Evolutionary conservation across 1,284 basidiomycete genomes (phyloP), one percentile per base, ranked within the genome.

Genomic region (Boletus hoseneyae): DNA sequence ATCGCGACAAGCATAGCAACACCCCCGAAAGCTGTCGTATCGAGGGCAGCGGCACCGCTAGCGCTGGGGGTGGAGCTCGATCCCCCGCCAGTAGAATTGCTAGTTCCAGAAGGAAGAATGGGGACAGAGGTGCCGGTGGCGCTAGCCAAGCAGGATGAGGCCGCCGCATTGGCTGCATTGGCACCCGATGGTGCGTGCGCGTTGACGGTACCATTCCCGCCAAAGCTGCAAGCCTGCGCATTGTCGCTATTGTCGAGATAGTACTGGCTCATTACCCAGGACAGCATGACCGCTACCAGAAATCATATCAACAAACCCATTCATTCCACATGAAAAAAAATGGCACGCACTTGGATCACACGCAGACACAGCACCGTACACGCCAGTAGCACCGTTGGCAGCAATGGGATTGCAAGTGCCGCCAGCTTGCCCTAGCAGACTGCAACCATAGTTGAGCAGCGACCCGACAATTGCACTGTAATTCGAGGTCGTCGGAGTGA

Each of bases 121-220:
- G 87, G 87, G 5, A 82, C 81, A 65, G 85, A 87, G 0, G 85
- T 84, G 15, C 86, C 81, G 13, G 75, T 70, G 8, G 87, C 83
- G 58, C 78, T 82, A 12, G 85, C 67, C 33, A 93, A 67, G 67
- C 93, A 95, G 8, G 84, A 82, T 44, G 73, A 75, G 30, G 83
- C 87, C 32, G 80, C 89, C 33, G 78, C 69, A 52, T 77, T 75
- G 16, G 83, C 81, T 44, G 80, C 78, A 29, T 76, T 68, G 15
- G 74, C 73, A 32, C 72, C 68, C 18, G 82, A 71, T 4, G 85
- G 77, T 18, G 80, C 78, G 23, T 68, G 67, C n/a, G 68, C 27
- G 63, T 88, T 87, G 57, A 90, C 70, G 8, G 89, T 91, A 4
- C 85, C 93, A 65, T 97, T 96, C 15, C 92, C 92, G 43, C 67